These are phyloP conservation scores for Vitis riparia DNA, from an alignment of 164 flowering plant species.

Conservation along the genomic window DNA sequence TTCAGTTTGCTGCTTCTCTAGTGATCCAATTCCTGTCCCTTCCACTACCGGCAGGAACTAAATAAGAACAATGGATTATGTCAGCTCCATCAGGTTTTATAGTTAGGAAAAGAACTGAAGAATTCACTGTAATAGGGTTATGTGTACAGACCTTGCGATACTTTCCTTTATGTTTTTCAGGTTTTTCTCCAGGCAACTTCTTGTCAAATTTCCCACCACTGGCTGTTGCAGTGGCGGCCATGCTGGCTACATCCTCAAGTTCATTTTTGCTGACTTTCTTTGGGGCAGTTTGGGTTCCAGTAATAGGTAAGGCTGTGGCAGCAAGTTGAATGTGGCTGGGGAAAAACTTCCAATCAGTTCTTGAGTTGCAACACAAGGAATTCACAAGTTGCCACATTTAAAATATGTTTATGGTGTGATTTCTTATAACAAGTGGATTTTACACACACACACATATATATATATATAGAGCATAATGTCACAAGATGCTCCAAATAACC, in stretches of 20 bases:
- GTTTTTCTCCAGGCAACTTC: constrained; percentile 88
- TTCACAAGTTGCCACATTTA: too few relatives aligned
- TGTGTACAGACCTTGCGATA: constrained; percentile 67
- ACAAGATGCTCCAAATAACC: too few relatives aligned
- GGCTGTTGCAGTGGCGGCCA: constrained; percentile 88
- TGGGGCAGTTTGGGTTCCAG: constrained; percentile 64
- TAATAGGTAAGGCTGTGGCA: constrained; percentile 86
- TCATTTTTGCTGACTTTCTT: constrained; percentile 70
- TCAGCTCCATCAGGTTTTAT: background rate
- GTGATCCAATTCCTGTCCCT: constrained; percentile 68
- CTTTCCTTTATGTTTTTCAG: constrained; percentile 74
- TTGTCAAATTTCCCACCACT: constrained; percentile 97
- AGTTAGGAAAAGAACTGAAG: background rate
- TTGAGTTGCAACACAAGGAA: too few relatives aligned
- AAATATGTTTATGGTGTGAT: background rate
- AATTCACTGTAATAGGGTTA: background rate
- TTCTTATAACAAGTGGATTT: background rate
- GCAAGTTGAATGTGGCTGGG: constrained; percentile 91
- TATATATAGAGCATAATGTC: too few relatives aligned
- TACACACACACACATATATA: background rate
- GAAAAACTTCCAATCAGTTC: background rate
- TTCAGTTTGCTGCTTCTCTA: constrained; percentile 77
- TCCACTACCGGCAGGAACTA: constrained; percentile 81
- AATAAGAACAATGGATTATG: background rate
- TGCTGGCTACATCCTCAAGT: constrained; percentile 75